These are phyloP conservation scores for Lithocarpus polystachyus DNA, from an alignment of 306 rosid species.

Conservation along the genomic window DNA sequence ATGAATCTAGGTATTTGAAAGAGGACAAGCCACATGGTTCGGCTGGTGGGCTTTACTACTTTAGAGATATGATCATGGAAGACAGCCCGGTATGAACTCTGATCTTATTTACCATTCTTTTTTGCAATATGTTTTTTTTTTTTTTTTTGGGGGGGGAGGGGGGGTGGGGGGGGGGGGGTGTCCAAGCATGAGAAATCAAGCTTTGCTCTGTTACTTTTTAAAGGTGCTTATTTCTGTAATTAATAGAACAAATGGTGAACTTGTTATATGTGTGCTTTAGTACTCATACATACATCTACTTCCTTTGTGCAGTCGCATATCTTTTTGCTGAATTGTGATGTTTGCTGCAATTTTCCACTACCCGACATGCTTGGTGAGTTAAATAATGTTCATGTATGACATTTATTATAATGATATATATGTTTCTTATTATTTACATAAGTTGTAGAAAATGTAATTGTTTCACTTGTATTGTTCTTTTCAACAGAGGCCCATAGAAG, in stretches of 20 bases:
- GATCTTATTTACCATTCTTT: neutral
- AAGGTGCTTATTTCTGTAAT: neutral
- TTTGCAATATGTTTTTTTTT: neutral
- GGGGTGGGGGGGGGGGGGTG: too few relatives aligned
- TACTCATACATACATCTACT: slow-evolving; percentile 19
- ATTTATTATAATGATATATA: slow-evolving; percentile 12
- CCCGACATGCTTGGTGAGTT: slow-evolving; percentile 83
- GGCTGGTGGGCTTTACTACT: slow-evolving; percentile 85
- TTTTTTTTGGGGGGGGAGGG: too few relatives aligned
- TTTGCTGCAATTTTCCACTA: slow-evolving; percentile 93
- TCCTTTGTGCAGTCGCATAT: slow-evolving; percentile 73
- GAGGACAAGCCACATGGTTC: slow-evolving; percentile 99
- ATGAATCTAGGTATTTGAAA: slow-evolving; percentile 71
- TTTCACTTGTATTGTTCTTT: slow-evolving; percentile 3
- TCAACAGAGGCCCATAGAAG: slow-evolving; percentile 76
- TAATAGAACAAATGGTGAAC: neutral
- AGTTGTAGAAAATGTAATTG: slow-evolving; percentile 7
- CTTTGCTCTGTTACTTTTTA: neutral
- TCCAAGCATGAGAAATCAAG: neutral
- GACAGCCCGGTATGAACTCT: slow-evolving; percentile 68
- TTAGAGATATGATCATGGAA: slow-evolving; percentile 85
- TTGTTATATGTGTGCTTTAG: slow-evolving; percentile 1
- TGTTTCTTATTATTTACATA: slow-evolving; percentile 1
- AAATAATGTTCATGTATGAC: neutral
- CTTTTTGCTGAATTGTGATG: slow-evolving; percentile 87